Conservation (phyloP, 2,329 filamentous ascomycete species). For the Onygenales sp. region DNA sequence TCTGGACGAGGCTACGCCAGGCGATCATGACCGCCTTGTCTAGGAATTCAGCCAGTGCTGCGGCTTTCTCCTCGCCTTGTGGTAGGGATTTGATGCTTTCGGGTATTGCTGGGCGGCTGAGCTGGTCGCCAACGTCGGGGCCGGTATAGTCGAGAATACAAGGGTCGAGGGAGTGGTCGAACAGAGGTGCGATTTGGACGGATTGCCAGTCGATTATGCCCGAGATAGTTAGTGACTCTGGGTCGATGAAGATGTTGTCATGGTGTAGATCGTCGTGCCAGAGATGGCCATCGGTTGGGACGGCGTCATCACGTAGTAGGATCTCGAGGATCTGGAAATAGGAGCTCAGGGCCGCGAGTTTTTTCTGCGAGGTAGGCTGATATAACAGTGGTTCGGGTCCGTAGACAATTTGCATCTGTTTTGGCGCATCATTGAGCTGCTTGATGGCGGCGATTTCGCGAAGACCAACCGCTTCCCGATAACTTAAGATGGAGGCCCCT, state of each 20-base stretch:
- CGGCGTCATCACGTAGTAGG: conserved; percentile 1
- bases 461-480: conserved; percentile 3
- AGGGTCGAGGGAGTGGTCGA: conserved; percentile 19
- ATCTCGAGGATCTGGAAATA: conserved; percentile 10
- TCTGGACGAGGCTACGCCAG: conserved; percentile 1
- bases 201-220: conserved; percentile 26
- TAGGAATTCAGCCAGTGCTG: not conserved
- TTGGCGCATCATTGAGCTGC: not conserved
- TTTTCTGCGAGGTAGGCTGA: conserved; percentile 15
- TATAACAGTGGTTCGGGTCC: conserved; percentile 12
- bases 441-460: conserved; percentile 3
- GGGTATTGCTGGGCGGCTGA: conserved; percentile 9
- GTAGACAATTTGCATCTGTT: conserved; percentile 6
- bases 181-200: conserved; percentile 20
- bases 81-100: not conserved
- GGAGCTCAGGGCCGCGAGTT: conserved; percentile 15
- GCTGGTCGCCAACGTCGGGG: conserved; percentile 18
- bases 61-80: not conserved
- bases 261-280: conserved; percentile 23
- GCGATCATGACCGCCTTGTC: conserved; percentile 3
- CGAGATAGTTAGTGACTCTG: conserved; percentile 15
- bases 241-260: conserved; percentile 25
- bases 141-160: conserved; percentile 17
- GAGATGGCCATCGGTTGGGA: conserved; percentile 12
- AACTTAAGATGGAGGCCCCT: not conserved